Conservation (phyloP, 768 basidiomycete genomes). For the Leccinum ochraceum region DNA sequence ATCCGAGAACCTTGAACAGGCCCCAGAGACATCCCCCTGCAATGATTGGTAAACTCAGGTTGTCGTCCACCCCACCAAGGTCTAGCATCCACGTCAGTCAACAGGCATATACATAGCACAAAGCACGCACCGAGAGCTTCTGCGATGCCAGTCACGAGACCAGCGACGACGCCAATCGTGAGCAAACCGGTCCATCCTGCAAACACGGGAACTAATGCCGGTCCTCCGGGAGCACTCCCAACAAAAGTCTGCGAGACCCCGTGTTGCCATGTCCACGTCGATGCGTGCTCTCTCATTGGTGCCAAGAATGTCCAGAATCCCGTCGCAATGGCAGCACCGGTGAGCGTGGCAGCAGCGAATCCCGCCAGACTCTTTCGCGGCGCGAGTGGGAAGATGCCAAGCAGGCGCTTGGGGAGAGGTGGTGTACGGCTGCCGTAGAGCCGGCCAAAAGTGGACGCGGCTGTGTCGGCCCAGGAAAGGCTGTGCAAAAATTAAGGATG, state of each 20-base stretch:
- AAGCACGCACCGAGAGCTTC: conserved; percentile 78
- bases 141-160: conserved; percentile 80
- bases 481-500: conserved; percentile 38
- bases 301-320: conserved; percentile 73
- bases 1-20: conserved; percentile 45
- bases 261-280: conserved; percentile 59
- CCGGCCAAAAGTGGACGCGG: conserved; percentile 91
- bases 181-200: conserved; percentile 47
- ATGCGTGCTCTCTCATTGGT: conserved; percentile 42
- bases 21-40: conserved; percentile 73
- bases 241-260: conserved; percentile 43
- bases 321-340: conserved; percentile 64
- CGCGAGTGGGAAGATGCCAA: conserved; percentile 63
- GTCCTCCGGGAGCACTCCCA: not conserved
- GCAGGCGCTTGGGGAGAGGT: conserved; percentile 51
- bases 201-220: conserved; percentile 9
- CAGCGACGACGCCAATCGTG: conserved; percentile 61
- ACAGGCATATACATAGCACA: conserved; percentile 3
- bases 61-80: conserved; percentile 84
- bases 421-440: conserved; percentile 73
- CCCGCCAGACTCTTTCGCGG: conserved; percentile 85
- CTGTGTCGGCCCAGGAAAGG: conserved; percentile 94
- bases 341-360: conserved; percentile 74
- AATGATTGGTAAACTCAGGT: conserved; percentile 85
- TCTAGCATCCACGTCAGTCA: conserved; percentile 45